Percentiles rank a stretch among this genome's conserved stretches.
Conservation (phyloP, 2,329 filamentous ascomycete species). For the Hortaea sp. region DNA sequence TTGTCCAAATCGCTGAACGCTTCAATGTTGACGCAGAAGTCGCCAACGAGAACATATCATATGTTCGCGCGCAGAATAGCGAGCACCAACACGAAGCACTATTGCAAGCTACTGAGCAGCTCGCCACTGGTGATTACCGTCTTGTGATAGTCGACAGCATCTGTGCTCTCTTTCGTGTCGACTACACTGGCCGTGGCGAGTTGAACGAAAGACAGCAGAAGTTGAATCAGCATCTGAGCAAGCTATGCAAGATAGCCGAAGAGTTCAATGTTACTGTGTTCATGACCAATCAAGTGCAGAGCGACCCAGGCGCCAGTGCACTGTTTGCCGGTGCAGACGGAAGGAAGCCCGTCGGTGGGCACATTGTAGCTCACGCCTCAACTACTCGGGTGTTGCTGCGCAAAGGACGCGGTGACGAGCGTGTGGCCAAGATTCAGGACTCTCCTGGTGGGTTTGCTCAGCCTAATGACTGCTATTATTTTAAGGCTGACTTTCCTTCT, state of each 20-base stretch:
- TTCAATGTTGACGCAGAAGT: conserved; percentile 50
- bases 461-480: neutral
- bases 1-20: conserved; percentile 55
- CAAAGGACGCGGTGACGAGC: conserved; percentile 59
- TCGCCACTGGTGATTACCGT: conserved; percentile 54
- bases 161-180: conserved; percentile 59
- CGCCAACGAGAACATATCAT: conserved; percentile 58
- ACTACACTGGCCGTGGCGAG: conserved; percentile 57
- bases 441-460: conserved; percentile 44
- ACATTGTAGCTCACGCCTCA: conserved; percentile 60
- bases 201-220: conserved; percentile 60
- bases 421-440: conserved; percentile 59
- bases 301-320: conserved; percentile 57
- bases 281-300: conserved; percentile 64
- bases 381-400: conserved; percentile 56
- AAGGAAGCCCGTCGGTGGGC: conserved; percentile 56
- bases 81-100: conserved; percentile 57
- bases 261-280: conserved; percentile 58
- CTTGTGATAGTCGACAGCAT: conserved; percentile 61
- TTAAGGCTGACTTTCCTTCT: conserved; percentile 5
- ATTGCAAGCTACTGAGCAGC: conserved; percentile 50
- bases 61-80: conserved; percentile 55
- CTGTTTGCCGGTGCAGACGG: conserved; percentile 59
- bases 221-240: conserved; percentile 54
- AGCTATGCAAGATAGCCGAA: conserved; percentile 56